Evolutionary conservation across 352 stramenopile species (phyloP).

Genomic region (Thalassiosira ordinaria): DNA sequence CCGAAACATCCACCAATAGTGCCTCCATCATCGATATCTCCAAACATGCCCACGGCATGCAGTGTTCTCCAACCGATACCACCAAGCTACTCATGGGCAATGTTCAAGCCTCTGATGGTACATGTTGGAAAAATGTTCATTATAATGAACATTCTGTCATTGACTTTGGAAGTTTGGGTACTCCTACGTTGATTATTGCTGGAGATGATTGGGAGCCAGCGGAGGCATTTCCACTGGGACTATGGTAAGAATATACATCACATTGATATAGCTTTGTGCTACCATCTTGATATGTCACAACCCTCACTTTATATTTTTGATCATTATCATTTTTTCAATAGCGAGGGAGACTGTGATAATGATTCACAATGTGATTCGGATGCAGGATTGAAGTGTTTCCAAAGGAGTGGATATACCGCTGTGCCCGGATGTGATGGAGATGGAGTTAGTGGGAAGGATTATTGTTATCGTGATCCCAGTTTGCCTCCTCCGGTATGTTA

Average conservation of each 20-base stretch:
- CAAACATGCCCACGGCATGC: too few species aligned
- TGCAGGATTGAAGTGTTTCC: slow-evolving; percentile 9
- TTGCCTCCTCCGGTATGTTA: too few species aligned
- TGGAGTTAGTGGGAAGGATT: neutral
- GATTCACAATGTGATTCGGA: slow-evolving; percentile 23
- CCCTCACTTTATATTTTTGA: too few species aligned
- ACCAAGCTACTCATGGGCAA: slow-evolving; percentile 20
- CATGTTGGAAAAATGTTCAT: slow-evolving; percentile 61
- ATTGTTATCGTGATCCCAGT: slow-evolving; percentile 24
- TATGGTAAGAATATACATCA: neutral
- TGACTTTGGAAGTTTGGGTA: too few species aligned
- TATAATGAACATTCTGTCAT: slow-evolving; percentile 53
- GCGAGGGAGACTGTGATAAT: slow-evolving; percentile 35
- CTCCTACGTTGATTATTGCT: too few species aligned
- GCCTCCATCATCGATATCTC: too few species aligned
- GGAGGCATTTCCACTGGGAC: slow-evolving; percentile 40
- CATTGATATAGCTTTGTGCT: too few species aligned
- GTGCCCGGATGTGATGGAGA: slow-evolving; percentile 15
- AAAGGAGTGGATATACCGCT: neutral
- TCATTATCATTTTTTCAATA: neutral
- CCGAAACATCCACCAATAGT: neutral
- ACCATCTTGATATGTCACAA: too few species aligned
- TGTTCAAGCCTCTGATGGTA: slow-evolving; percentile 26
- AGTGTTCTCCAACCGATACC: slow-evolving; percentile 13
- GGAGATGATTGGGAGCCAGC: too few species aligned